phyloP scores from a whole-genome alignment of 148 eudicot species.

The Vaccinium corymbosum region DNA sequence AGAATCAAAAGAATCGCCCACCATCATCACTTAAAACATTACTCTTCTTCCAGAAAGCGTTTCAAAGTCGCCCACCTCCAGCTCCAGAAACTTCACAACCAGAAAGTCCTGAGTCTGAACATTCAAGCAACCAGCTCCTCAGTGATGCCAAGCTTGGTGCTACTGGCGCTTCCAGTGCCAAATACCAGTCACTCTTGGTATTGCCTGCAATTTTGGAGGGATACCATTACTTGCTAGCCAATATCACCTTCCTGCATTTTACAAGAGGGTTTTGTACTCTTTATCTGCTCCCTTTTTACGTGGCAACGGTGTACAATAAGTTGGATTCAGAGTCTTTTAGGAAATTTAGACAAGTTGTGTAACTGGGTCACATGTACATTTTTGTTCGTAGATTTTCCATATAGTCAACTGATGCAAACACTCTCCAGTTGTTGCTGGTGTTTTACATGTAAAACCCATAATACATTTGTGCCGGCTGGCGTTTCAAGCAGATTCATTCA shows the following conservation, averaged over 20 bases:
- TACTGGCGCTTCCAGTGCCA: background rate
- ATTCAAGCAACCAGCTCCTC: conserved; percentile 22
- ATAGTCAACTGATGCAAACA: background rate
- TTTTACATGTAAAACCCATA: background rate
- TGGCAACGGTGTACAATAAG: conserved; percentile 38
- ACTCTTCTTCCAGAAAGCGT: too few relatives aligned
- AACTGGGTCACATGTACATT: conserved; percentile 10
- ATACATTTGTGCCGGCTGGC: background rate
- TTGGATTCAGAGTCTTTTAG: conserved; percentile 13
- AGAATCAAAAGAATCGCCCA: too few relatives aligned
- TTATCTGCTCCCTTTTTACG: conserved; percentile 24
- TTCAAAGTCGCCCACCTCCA: conserved; percentile 24
- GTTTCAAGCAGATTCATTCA: too few relatives aligned
- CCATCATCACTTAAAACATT: too few relatives aligned
- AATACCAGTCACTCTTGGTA: background rate
- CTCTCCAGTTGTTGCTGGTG: background rate
- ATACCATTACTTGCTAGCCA: conserved; percentile 11
- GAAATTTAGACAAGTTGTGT: conserved; percentile 29
- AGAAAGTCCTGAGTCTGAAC: conserved; percentile 21
- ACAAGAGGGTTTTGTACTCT: conserved; percentile 15
- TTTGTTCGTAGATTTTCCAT: conserved; percentile 16
- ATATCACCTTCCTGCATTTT: conserved; percentile 11
- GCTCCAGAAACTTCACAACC: conserved; percentile 30
- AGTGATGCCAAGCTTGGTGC: conserved; percentile 4
- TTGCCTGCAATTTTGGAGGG: conserved; percentile 13